Evolutionary conservation across 345 rosid genomes (phyloP).

Genomic region (Acer yangbiense): DNA sequence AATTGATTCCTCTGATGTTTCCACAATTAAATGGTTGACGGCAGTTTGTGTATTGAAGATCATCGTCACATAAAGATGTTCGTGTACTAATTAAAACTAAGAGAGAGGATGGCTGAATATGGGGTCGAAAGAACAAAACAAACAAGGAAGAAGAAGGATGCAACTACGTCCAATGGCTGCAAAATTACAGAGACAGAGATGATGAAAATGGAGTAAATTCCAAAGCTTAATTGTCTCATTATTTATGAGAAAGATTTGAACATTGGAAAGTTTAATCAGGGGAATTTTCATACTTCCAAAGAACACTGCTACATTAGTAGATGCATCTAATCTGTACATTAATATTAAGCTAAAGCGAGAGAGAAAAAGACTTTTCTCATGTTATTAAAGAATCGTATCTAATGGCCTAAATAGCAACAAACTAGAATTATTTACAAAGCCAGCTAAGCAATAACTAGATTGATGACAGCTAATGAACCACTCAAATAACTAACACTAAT

Average conservation of each 20-base stretch:
- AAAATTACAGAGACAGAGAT: neutral
- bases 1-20: conserved; percentile 17
- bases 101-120: neutral
- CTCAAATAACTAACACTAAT: too few relatives aligned
- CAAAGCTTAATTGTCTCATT: too few relatives aligned
- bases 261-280: too few relatives aligned
- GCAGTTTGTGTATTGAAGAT: conserved; percentile 22
- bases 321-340: neutral
- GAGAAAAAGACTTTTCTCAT: too few relatives aligned
- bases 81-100: neutral
- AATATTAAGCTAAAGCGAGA: too few relatives aligned
- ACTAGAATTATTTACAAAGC: too few relatives aligned
- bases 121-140: neutral
- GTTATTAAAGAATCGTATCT: too few relatives aligned
- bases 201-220: neutral
- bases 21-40: conserved; percentile 27
- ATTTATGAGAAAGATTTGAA: too few relatives aligned
- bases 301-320: neutral
- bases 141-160: neutral
- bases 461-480: too few relatives aligned
- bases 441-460: too few relatives aligned
- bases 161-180: neutral
- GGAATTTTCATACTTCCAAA: too few relatives aligned
- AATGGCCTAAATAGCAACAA: too few relatives aligned
- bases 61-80: neutral